phyloP scores from a whole-genome alignment of 192 early-diverging fungal species.

The Coemansia sp. region DNA sequence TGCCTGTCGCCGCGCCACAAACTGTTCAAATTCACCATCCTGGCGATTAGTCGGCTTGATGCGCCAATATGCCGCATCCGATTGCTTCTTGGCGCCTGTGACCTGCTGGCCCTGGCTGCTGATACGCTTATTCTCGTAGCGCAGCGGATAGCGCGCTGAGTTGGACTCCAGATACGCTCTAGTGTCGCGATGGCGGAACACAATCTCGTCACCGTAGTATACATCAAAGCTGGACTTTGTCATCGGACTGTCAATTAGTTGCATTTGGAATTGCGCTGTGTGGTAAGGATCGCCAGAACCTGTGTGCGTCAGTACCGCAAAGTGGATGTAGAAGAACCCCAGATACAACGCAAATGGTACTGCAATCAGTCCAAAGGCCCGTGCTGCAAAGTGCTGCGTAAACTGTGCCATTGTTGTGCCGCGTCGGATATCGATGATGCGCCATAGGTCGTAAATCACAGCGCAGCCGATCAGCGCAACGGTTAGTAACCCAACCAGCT shows the following conservation, averaged over 20 bases:
- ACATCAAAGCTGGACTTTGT: slow-evolving; percentile 65
- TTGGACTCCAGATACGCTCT: slow-evolving; percentile 80
- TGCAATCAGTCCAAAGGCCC: slow-evolving; percentile 82
- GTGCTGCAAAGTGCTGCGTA: slow-evolving; percentile 80
- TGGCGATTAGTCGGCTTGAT: slow-evolving; percentile 51
- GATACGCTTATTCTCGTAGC: slow-evolving; percentile 89
- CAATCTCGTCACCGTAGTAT: slow-evolving; percentile 77
- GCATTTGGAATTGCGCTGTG: slow-evolving; percentile 86
- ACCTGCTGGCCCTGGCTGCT: slow-evolving; percentile 86
- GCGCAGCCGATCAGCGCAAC: slow-evolving; percentile 81
- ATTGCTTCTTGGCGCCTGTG: slow-evolving; percentile 60
- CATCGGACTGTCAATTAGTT: slow-evolving; percentile 80
- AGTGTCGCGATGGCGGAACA: slow-evolving; percentile 75
- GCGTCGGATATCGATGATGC: slow-evolving; percentile 81
- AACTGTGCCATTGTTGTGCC: slow-evolving; percentile 71
- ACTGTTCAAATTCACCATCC: slow-evolving; percentile 19
- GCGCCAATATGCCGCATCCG: slow-evolving; percentile 69
- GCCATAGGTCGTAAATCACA: slow-evolving; percentile 86
- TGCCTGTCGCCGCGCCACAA: slow-evolving; percentile 22
- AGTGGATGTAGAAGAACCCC: slow-evolving; percentile 92
- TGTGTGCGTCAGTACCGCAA: slow-evolving; percentile 79
- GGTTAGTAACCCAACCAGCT: slow-evolving; percentile 93
- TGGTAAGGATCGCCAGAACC: slow-evolving; percentile 97
- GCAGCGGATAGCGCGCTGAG: slow-evolving; percentile 73
- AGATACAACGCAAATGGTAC: slow-evolving; percentile 83